A percentile compares a stretch with the other conserved stretches of the same genome.
Evolutionary conservation across 768 basidiomycete genomes (phyloP).

Genomic region (Phaeotremella skinneri): DNA sequence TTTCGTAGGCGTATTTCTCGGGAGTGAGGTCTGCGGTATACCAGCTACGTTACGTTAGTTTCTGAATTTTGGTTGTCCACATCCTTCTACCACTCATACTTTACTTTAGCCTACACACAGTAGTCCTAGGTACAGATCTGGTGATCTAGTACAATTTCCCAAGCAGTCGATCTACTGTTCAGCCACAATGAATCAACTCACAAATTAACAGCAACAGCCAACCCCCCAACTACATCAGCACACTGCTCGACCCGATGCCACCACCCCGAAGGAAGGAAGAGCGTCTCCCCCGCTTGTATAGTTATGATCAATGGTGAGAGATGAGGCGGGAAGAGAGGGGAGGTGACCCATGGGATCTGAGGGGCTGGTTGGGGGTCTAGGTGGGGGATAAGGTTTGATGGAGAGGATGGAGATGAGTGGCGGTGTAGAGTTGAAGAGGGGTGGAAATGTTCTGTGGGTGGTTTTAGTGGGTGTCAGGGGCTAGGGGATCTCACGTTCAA

Average conservation of each 20-base stretch:
- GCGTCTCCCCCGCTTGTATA: constrained; percentile 68
- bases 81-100: no score
- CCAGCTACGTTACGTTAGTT: constrained; percentile 25
- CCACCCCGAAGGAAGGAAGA: constrained; percentile 92
- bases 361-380: constrained; percentile 27
- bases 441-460: constrained; percentile 6
- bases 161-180: no score
- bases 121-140: no score
- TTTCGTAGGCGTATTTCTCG: constrained; percentile 32
- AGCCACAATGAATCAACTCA: no score
- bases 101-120: no score
- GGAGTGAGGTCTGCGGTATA: constrained; percentile 35
- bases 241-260: constrained; percentile 82
- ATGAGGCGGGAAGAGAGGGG: constrained; percentile 51
- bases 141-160: no score
- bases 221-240: constrained; percentile 28
- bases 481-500: constrained; percentile 62
- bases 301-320: constrained; percentile 68
- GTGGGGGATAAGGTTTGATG: not conserved
- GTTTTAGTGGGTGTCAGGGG: no score
- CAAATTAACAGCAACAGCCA: constrained; percentile 51
- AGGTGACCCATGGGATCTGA: constrained; percentile 71
- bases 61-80: no score
- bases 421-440: not conserved
- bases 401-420: constrained; percentile 49